Base-by-base conservation (phyloP, 305 asterid genomes). In the Fraxinus baroniana region DNA sequence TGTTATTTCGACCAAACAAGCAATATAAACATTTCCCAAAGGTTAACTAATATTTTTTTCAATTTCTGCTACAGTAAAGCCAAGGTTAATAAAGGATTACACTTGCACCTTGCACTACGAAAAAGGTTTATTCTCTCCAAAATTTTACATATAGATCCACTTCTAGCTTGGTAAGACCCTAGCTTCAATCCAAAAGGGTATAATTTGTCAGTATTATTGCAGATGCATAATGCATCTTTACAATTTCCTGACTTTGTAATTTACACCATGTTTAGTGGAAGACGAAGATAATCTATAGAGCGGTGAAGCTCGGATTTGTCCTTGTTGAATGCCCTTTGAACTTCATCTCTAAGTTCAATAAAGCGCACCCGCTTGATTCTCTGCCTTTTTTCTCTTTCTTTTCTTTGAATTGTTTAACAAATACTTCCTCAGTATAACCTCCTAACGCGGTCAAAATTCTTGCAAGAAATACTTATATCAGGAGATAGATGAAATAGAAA, bases 321-420 rank as follows among this genome's bases (percentile, higher is more conserved):
- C 87, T 89, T 91, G 88, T 77, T 85, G 87, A 93, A 93, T 41
- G 96, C 97, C 84, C 77, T 83, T 20, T 88, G 89, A 80, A 93
- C 92, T 77, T 93, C 94, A 55, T 85, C 93, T 83, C 83, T 90
- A 76, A 93, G 96, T 76, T 91, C 93, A 86, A 88, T 78, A 57
- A 90, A 90, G 30, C 91, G 93, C 37, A 1, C 28, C 36, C 89
- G 88, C 85, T 92, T 93, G 81, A 24, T 24, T 24, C 1, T 26
- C 30, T 28, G 30, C 30, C 30, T 28, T 28, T 28, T 28, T 28
- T 28, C 30, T 28, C 30, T 28, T 28, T 28, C 30, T 28, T 28
- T 28, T 28, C 30, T 28, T 28, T 28, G 30, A 28, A 28, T 28
- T 28, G 30, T 28, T 28, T 28, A 28, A 28, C 30, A 28, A 7